phyloP scores from a whole-genome alignment of 2,329 filamentous ascomycete species.

The Teratosphaeria viscida region DNA sequence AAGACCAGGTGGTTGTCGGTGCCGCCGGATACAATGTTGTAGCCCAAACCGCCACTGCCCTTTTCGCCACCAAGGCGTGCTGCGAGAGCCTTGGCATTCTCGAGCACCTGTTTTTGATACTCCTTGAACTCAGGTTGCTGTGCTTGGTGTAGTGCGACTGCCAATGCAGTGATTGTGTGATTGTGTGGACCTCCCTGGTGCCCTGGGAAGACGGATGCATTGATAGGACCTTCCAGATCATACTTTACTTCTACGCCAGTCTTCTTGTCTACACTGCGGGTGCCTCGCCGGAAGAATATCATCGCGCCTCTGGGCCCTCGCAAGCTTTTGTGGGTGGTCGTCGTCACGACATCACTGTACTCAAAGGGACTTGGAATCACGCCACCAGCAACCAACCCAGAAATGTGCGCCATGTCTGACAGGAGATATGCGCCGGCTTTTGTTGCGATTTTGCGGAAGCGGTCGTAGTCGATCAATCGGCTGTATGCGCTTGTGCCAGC shows the following conservation, averaged over 20 bases:
- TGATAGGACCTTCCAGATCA: slow-evolving; percentile 87
- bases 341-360: slow-evolving; percentile 89
- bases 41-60: slow-evolving; percentile 66
- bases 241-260: slow-evolving; percentile 78
- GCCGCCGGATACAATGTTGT: slow-evolving; percentile 83
- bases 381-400: slow-evolving; percentile 82
- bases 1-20: slow-evolving; percentile 97
- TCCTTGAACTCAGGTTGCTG: slow-evolving; percentile 80
- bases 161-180: slow-evolving; percentile 93
- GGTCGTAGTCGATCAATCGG: slow-evolving; percentile 86
- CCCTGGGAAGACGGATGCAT: slow-evolving; percentile 91
- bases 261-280: slow-evolving; percentile 72
- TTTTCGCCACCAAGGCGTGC: slow-evolving; percentile 55
- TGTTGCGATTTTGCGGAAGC: slow-evolving; percentile 82
- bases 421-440: slow-evolving; percentile 74
- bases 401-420: slow-evolving; percentile 96
- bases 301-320: slow-evolving; percentile 90
- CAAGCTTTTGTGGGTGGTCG: slow-evolving; percentile 94
- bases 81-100: slow-evolving; percentile 83
- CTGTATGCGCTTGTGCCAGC: slow-evolving; percentile 94
- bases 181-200: slow-evolving; percentile 98
- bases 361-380: slow-evolving; percentile 84
- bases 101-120: slow-evolving; percentile 82
- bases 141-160: slow-evolving; percentile 90
- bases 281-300: slow-evolving; percentile 96